Base-by-base conservation (phyloP, 1,284 basidiomycete genomes). In the Cutaneotrichosporon cyanovorans region DNA sequence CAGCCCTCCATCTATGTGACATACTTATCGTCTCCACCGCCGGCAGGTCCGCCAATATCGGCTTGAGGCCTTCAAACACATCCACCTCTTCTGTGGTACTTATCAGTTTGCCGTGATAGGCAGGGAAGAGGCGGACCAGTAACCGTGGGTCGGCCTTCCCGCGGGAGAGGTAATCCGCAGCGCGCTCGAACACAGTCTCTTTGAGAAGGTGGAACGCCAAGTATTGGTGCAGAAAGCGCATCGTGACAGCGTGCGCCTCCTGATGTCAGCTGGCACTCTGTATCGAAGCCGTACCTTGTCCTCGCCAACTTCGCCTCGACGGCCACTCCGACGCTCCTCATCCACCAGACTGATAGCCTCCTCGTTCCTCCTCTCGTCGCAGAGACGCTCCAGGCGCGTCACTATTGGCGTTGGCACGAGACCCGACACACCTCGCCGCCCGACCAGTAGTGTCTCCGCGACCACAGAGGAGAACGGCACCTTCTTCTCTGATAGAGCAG, bases 1-100 rank as follows among this genome's bases (percentile, higher is more conserved):
- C 18, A 21, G 16, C 28, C 4, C 4, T 11, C 6, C 2, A 63
- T n/a, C n/a, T n/a, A n/a, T n/a, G n/a, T n/a, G n/a, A n/a, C 74
- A 58, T 39, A 74, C 74, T 70, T 41, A 73, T 72, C 2, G 66
- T 64, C 2, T 74, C 68, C 6, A 73, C 53, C 10, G 58, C 48
- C 18, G 56, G 57, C 46, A 63, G 65, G 12, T 53, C 51, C 7
- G 55, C 50, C 25, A 72, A 52, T 11, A 68, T 55, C 2, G 54
- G 48, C 42, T 54, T 46, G 20, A 75, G 43, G 0, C 74, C 74
- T 12, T 63, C 58, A 34, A 58, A 66, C 7, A 75, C 57, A 22
- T 61, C 61, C 6, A 73, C 58, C 21, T 68, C 65, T 35, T 75
- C 72, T 1, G 61, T 65, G 9, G 59, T 58, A 2, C 62, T 58